Percentiles rank a stretch among this genome's conserved stretches.
Conservation (phyloP, 2,329 filamentous ascomycete genomes). For the Alternaria gaisen region DNA sequence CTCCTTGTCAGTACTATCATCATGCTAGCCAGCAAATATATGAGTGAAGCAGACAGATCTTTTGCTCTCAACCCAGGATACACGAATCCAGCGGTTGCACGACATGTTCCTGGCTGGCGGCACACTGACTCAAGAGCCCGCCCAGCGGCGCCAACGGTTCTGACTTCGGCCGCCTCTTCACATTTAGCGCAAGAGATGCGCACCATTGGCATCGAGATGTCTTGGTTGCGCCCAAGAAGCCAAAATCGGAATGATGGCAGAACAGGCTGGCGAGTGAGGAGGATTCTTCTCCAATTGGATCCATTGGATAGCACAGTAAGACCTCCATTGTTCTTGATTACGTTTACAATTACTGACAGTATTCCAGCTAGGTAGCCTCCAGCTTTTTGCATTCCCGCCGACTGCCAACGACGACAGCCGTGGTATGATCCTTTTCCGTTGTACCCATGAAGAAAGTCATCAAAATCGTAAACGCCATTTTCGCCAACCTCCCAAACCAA, state of each 20-base stretch:
- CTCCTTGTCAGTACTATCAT: no score
- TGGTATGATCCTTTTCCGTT: not conserved
- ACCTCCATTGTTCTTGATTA: not conserved
- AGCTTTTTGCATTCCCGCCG: not conserved
- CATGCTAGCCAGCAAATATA: no score
- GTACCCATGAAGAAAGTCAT: slow-evolving; percentile 3
- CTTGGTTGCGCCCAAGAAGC: not conserved
- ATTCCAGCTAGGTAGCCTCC: not conserved
- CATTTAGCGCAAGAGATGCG: not conserved
- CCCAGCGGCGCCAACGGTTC: no score
- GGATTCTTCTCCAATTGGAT: not conserved
- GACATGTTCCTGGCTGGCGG: no score
- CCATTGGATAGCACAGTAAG: not conserved
- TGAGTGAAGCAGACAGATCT: no score
- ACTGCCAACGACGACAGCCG: not conserved
- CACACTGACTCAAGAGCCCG: no score
- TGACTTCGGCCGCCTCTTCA: not conserved
- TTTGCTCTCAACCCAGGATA: no score
- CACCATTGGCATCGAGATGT: not conserved
- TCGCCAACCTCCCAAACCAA: not conserved
- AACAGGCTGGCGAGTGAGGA: not conserved
- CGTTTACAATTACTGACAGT: not conserved
- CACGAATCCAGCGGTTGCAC: no score
- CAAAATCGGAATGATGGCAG: not conserved
- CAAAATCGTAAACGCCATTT: slow-evolving; percentile 2